Percentiles rank a stretch among this genome's conserved stretches.
Evolutionary conservation across 2,329 filamentous ascomycete genomes (phyloP).

Genomic region (Boeremia exigua): DNA sequence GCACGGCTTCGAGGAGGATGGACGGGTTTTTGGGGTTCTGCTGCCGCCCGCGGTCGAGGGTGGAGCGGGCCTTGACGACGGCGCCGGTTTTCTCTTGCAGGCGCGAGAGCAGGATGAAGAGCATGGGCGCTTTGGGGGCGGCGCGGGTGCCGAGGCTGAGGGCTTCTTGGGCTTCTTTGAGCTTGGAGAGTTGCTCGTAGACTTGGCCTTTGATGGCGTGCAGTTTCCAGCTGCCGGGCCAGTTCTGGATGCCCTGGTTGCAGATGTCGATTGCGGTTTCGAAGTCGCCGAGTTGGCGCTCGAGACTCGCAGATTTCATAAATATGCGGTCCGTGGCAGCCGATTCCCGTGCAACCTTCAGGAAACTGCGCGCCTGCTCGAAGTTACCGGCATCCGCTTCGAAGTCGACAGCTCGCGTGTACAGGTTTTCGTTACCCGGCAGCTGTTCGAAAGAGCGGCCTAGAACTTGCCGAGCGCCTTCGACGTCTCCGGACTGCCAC

Average conservation of each 20-base stretch:
- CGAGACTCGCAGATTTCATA: slow-evolving; percentile 95
- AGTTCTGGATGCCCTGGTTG: slow-evolving; percentile 83
- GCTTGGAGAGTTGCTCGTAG: slow-evolving; percentile 81
- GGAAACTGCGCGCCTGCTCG: slow-evolving; percentile 80
- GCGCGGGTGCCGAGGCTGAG: slow-evolving; percentile 88
- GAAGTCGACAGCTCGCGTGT: slow-evolving; percentile 93
- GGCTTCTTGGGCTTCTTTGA: slow-evolving; percentile 85
- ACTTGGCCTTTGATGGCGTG: slow-evolving; percentile 99
- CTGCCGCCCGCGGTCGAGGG: slow-evolving; percentile 88
- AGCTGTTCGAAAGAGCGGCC: slow-evolving; percentile 93
- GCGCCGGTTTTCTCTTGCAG: slow-evolving; percentile 86
- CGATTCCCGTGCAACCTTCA: slow-evolving; percentile 82
- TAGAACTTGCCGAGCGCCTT: slow-evolving; percentile 84
- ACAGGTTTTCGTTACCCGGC: slow-evolving; percentile 96
- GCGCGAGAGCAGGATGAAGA: slow-evolving; percentile 88
- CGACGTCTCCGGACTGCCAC: slow-evolving; percentile 85
- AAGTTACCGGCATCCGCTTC: slow-evolving; percentile 88
- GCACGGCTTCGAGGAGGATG: slow-evolving; percentile 92
- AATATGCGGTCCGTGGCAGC: slow-evolving; percentile 95
- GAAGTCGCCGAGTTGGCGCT: slow-evolving; percentile 79
- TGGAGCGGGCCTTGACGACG: slow-evolving; percentile 88
- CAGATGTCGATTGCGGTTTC: slow-evolving; percentile 86
- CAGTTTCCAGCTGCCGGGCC: slow-evolving; percentile 84
- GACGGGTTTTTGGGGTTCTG: slow-evolving; percentile 84
- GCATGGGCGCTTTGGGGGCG: slow-evolving; percentile 79